These are phyloP conservation scores for Marasmius fiardii DNA, from an alignment of 1,284 basidiomycete species.

Conservation along the genomic window DNA sequence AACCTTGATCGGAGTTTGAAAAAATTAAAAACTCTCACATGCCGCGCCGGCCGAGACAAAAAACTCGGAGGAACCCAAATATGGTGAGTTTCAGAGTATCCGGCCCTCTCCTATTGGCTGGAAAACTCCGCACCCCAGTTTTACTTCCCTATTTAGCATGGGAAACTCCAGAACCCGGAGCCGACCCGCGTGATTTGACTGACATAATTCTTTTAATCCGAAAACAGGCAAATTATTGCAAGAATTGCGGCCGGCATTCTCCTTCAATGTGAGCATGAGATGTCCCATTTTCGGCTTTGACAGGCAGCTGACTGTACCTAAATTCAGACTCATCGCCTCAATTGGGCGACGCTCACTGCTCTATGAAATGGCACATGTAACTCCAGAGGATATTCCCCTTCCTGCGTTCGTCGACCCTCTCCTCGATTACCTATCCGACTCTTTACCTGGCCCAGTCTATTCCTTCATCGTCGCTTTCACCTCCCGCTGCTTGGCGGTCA, in stretches of 20 bases:
- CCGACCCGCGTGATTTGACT: too few species aligned
- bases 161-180: too few species aligned
- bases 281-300: too few species aligned
- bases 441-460: conserved; percentile 55
- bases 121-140: conserved; percentile 26
- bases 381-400: conserved; percentile 25
- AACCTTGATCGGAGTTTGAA: too few species aligned
- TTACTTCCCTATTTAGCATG: too few species aligned
- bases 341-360: too few species aligned
- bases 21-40: too few species aligned
- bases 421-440: conserved; percentile 50
- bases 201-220: too few species aligned
- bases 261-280: too few species aligned
- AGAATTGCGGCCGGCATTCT: too few species aligned
- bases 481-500: conserved; percentile 49
- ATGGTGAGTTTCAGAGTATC: conserved; percentile 2
- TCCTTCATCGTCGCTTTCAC: conserved; percentile 46
- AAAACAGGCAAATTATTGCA: too few species aligned
- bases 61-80: background rate
- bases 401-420: conserved; percentile 46
- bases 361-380: conserved; percentile 16
- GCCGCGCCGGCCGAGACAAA: background rate
- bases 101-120: conserved; percentile 29
- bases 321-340: background rate
- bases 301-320: background rate